Percentiles rank a stretch among this genome's conserved stretches.
Evolutionary conservation across 768 basidiomycete genomes (phyloP).

Genomic region (Leucogyrophana mollusca): DNA sequence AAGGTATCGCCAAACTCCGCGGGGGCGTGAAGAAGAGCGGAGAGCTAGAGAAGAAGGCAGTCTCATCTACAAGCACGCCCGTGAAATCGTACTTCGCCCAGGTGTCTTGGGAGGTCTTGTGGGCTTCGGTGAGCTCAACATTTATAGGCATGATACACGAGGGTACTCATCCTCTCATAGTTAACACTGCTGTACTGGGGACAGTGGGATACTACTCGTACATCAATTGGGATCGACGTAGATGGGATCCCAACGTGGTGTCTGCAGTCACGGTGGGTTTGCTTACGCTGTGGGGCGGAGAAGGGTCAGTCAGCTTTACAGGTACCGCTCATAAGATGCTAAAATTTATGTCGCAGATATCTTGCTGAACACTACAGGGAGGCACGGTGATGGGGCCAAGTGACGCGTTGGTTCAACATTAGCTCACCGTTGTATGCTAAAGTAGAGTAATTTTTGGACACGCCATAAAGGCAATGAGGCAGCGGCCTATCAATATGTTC

Average conservation of each 20-base stretch:
- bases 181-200: constrained; percentile 65
- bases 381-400: background rate
- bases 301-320: constrained; percentile 51
- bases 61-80: constrained; percentile 49
- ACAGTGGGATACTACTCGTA: constrained; percentile 64
- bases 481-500: too few species aligned
- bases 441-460: background rate
- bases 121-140: constrained; percentile 49
- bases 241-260: constrained; percentile 64
- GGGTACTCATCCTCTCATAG: constrained; percentile 29
- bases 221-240: constrained; percentile 59
- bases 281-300: constrained; percentile 58
- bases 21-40: constrained; percentile 55
- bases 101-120: constrained; percentile 64
- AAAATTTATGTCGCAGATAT: constrained; percentile 26
- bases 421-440: background rate
- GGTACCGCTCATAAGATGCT: background rate
- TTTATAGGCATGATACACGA: too few species aligned
- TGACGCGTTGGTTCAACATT: background rate
- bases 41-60: constrained; percentile 59
- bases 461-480: too few species aligned
- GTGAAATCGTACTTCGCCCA: constrained; percentile 60
- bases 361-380: constrained; percentile 38
- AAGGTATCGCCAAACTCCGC: constrained; percentile 55
- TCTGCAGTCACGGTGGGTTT: constrained; percentile 59